Conservation (phyloP, 1,139 yeast species). For the Candida sp. region DNA sequence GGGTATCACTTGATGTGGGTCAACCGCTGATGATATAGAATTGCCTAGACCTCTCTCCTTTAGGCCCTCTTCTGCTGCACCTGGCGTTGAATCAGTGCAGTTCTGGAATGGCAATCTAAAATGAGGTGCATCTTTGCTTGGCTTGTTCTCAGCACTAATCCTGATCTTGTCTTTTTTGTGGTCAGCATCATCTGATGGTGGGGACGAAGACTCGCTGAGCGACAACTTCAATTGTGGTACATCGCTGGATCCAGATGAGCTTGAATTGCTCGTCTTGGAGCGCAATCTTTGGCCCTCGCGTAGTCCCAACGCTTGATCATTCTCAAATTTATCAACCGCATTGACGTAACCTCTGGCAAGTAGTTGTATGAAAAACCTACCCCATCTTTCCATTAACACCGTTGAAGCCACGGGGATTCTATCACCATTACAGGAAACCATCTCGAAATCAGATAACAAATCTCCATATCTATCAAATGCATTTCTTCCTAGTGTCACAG, state of each 20-base stretch:
- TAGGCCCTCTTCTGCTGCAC: constrained; percentile 3
- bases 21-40: constrained; percentile 22
- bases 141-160: constrained; percentile 11
- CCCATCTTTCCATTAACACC: constrained; percentile 76
- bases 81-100: constrained; percentile 12
- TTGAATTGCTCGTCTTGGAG: constrained; percentile 12
- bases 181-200: constrained; percentile 14
- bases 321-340: constrained; percentile 53
- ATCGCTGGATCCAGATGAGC: constrained; percentile 9
- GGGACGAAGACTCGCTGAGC: constrained; percentile 17
- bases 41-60: constrained; percentile 15
- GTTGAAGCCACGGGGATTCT: constrained; percentile 63
- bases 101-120: constrained; percentile 74
- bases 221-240: constrained; percentile 15
- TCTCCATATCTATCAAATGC: constrained; percentile 72
- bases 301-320: constrained; percentile 26
- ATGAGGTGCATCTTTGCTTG: constrained; percentile 43
- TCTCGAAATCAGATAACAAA: constrained; percentile 70
- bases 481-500: constrained; percentile 75
- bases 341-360: constrained; percentile 66
- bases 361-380: constrained; percentile 63
- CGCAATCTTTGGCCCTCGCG: constrained; percentile 13
- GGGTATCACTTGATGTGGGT: constrained; percentile 22
- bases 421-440: constrained; percentile 70
- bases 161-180: constrained; percentile 13